Evolutionary conservation across 2,329 filamentous ascomycete species (phyloP), one percentile per base, ranked within the genome.

Genomic region (Paramyrothecium roridum): DNA sequence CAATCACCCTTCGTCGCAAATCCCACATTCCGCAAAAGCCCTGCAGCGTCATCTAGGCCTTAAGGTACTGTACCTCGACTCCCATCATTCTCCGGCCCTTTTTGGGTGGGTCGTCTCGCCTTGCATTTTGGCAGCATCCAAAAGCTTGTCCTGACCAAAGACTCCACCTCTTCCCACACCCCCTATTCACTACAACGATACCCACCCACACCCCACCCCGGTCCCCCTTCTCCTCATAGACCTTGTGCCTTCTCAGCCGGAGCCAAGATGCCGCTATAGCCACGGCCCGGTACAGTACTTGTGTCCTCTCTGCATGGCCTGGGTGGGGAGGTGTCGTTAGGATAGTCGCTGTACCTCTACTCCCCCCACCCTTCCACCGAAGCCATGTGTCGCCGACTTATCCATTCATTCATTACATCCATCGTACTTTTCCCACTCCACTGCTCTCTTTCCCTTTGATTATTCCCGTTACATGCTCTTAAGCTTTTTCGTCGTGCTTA

Each of bases 341-440:
- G 13, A 43, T 6, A 13, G 37, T 43, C n/a, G n/a, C n/a, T 6
- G 37, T 43, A 43, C 37, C 37, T 43, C 62, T 65, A 58, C 63
- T 61, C 63, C 48, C 52, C 56, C 55, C 61, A 61, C 67, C 63
- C 66, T 66, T 66, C 65, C 61, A 61, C 60, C 63, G 26, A 66
- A 66, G 63, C 67, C 66, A 61, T 64, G 61, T 65, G 66, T 66
- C 67, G 68, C 68, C 68, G 66, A 69, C 61, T 65, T 67, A 67
- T 67, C 67, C 67, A 68, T 61, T 43, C 37, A 43, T 43, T 43
- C 37, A 43, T 43, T 43, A 43, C 37, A 19, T 43, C 37, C 37
- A 43, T 19, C 37, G 16, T 43, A 43, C 37, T 17, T 43, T 43
- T 43, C 37, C 37, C 13, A 61, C 52, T 57, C 61, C 61, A 59